Evolutionary conservation across 495 filamentous ascomycete species (phyloP).

Genomic region (Aspergillus nanangensis): DNA sequence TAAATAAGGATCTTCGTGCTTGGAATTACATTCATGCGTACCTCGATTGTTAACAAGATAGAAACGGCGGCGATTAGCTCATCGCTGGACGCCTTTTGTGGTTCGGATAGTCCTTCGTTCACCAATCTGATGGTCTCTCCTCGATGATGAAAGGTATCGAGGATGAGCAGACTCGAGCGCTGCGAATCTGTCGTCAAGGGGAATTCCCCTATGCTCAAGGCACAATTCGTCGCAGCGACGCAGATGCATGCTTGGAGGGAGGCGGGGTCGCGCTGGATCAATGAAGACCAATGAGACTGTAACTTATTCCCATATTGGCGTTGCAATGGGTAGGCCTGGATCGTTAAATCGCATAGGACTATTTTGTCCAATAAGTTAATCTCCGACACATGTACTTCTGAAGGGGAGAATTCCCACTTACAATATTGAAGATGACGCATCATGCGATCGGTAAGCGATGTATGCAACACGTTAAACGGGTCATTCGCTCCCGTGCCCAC

Average conservation of each 20-base stretch:
- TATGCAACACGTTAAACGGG: slow-evolving; percentile 39
- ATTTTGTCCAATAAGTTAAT: no score
- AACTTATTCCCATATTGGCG: slow-evolving; percentile 34
- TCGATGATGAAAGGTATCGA: slow-evolving; percentile 41
- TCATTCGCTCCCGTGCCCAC: slow-evolving; percentile 33
- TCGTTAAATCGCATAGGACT: slow-evolving; percentile 41
- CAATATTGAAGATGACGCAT: slow-evolving; percentile 39
- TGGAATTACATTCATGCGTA: slow-evolving; percentile 11
- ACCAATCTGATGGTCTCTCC: slow-evolving; percentile 45
- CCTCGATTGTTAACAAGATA: slow-evolving; percentile 42
- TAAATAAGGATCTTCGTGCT: not conserved
- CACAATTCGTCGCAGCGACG: slow-evolving; percentile 38
- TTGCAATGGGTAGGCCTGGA: slow-evolving; percentile 37
- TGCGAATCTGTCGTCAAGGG: slow-evolving; percentile 30
- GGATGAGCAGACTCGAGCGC: slow-evolving; percentile 28
- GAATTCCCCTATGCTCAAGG: slow-evolving; percentile 34
- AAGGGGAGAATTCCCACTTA: slow-evolving; percentile 13
- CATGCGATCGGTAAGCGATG: slow-evolving; percentile 39
- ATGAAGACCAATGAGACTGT: slow-evolving; percentile 36
- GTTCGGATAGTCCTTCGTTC: slow-evolving; percentile 40
- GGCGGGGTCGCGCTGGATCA: slow-evolving; percentile 38
- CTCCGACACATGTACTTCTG: no score
- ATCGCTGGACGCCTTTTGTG: slow-evolving; percentile 40
- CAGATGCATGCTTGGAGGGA: slow-evolving; percentile 41
- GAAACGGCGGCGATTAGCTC: slow-evolving; percentile 43